Evolutionary conservation across 768 basidiomycete genomes (phyloP), one percentile per base, ranked within the genome.

Genomic region (Strobilomyces dryophilus): DNA sequence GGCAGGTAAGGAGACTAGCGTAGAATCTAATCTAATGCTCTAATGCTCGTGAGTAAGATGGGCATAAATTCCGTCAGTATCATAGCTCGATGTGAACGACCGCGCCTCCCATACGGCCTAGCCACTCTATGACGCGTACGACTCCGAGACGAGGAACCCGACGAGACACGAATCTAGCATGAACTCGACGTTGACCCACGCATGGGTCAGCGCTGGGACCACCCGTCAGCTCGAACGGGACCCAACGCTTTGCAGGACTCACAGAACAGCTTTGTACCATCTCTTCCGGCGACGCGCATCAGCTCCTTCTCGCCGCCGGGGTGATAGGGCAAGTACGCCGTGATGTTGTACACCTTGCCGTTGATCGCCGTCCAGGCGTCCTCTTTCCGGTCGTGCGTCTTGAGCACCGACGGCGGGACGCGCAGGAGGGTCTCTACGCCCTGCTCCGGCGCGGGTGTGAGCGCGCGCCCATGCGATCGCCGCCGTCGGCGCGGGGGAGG

Each of bases 291-390:
- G 20, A 89, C 89, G 18, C 95, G 81, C 92, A 99, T 89, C 41
- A 99, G 75, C 66, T 98, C 92, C 58, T 84, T 86, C 74, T 88
- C 93, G 14, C 95, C 95, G 7, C 95, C 95, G 1, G 95, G 95
- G 70, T 98, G 95, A 62, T 85, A 99, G 3, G 85, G 74, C 7
- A 97, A 71, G 71, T 97, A 99, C 0, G 89, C 82, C 3, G 93
- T 94, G 47, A 99, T 90, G 65, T 98, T 98, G 73, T 99, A 99
- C 17, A 99, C 94, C 66, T 90, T 94, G 50, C 92, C 94, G 60
- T 86, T 82, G 73, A 98, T 84, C 0, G 84, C 86, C 14, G 92
- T 80, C 97, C 97, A 99, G 1, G 92, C 94, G 69, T 99, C 95
- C 37, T 87, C 86, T 34, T 74, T 78, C 47, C 79, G 91, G 51